These are phyloP conservation scores for Yamadazyma ubonensis DNA, from an alignment of 805 yeast genomes.

Conservation along the genomic window DNA sequence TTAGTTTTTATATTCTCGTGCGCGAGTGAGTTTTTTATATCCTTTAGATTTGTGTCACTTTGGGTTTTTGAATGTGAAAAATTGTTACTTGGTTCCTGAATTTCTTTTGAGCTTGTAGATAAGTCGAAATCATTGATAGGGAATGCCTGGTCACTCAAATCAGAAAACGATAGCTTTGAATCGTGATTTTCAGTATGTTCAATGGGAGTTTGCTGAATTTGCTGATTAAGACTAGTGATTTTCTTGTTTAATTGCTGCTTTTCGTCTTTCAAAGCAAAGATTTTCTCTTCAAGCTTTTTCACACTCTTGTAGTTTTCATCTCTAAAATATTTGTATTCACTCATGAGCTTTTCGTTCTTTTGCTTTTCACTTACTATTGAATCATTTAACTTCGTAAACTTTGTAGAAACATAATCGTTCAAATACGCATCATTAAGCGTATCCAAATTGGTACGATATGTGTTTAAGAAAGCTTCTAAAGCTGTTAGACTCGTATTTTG, in stretches of 20 bases:
- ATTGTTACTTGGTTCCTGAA: not conserved
- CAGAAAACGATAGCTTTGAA: not conserved
- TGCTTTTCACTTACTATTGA: conserved; percentile 5
- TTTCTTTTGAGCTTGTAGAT: not conserved
- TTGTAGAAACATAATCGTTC: conserved; percentile 18
- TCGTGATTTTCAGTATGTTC: not conserved
- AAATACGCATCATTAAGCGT: conserved; percentile 26
- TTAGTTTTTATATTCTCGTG: not conserved
- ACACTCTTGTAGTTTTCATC: conserved; percentile 12
- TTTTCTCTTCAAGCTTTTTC: conserved; percentile 10
- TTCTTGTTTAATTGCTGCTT: conserved; percentile 8
- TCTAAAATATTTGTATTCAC: conserved; percentile 8
- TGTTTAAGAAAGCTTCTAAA: conserved; percentile 52
- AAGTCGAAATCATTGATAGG: not conserved
- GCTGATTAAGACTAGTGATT: not conserved
- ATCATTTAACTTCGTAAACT: conserved; percentile 10
- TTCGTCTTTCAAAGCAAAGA: conserved; percentile 6
- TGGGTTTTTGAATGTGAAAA: not conserved
- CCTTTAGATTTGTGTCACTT: not conserved
- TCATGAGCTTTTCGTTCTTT: conserved; percentile 10
- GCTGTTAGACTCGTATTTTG: conserved; percentile 57
- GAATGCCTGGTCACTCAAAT: not conserved
- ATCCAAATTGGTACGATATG: conserved; percentile 38
- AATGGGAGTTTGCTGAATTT: not conserved
- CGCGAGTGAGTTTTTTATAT: not conserved